Evolutionary conservation across 495 filamentous ascomycete genomes (phyloP).

Genomic region (Gamarada debralockiae): DNA sequence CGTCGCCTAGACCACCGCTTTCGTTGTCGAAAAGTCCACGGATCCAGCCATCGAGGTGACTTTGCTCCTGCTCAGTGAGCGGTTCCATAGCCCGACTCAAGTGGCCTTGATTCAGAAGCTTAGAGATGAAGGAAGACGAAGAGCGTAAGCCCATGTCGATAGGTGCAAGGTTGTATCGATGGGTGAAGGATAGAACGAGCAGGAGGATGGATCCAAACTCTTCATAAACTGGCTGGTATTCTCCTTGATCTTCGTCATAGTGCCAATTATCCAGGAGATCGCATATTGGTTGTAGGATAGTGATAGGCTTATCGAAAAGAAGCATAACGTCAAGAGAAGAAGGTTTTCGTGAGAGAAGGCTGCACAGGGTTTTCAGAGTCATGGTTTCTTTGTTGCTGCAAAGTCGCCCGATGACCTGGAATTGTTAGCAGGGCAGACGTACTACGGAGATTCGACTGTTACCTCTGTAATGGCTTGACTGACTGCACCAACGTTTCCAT

Average conservation of each 20-base stretch:
- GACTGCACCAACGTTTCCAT: conserved; percentile 90
- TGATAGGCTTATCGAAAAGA: conserved; percentile 73
- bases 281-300: conserved; percentile 79
- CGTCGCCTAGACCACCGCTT: conserved; percentile 68
- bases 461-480: conserved; percentile 80
- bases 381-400: conserved; percentile 86
- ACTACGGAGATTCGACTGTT: conserved; percentile 15
- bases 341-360: conserved; percentile 71
- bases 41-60: conserved; percentile 80
- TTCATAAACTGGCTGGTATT: conserved; percentile 95
- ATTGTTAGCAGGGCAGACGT: not conserved
- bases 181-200: conserved; percentile 73
- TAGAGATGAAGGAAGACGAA: conserved; percentile 70
- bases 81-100: conserved; percentile 58
- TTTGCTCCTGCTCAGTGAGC: conserved; percentile 68
- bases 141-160: conserved; percentile 61
- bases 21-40: conserved; percentile 81
- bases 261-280: conserved; percentile 82
- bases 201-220: conserved; percentile 90
- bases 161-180: conserved; percentile 72
- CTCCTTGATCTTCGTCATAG: conserved; percentile 90
- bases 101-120: conserved; percentile 64
- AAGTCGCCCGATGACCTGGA: conserved; percentile 69
- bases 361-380: conserved; percentile 81
- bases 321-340: conserved; percentile 79